Base-by-base conservation (phyloP, 495 filamentous ascomycete species). In the Talaromyces ruber region DNA sequence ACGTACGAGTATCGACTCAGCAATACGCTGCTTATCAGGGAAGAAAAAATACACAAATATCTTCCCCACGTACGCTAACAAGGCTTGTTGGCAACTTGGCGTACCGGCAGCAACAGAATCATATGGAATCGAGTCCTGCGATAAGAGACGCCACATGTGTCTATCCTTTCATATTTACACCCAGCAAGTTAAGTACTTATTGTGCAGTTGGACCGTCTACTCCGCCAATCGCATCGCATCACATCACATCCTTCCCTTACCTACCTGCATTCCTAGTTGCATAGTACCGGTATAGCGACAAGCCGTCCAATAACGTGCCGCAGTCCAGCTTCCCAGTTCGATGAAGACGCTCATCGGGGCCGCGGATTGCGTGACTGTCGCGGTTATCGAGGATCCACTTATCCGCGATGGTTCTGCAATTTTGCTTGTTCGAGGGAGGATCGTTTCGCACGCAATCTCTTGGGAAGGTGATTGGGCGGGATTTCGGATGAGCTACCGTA, bases 21-120 rank as follows among this genome's bases (percentile, higher is more conserved):
- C 16, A n/a, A 39, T 39, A 39, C 39, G n/a, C 0, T 4, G 18
- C 51, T 54, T 54, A 54, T 54, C 51, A 54, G 51, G 28, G 24
- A 54, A 28, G 16, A n/a, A 16, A 26, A 26, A 1, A 29, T 29
- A 16, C 14, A 53, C 51, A 54, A 54, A 54, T n/a, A n/a, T n/a
- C n/a, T n/a, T n/a, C 51, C 51, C 51, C 51, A 54, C 51, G 28
- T 54, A 54, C 51, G 51, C 51, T 54, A 54, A 54, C 26, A 11
- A 54, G 26, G 22, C 21, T 28, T 14, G 51, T 28, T 28, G 22
- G 26, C 51, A 54, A 52, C 18, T 2, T 14, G 43, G n/a, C 14
- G 39, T n/a, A n/a, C 39, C 39, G 21, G 39, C 39, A 45, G 51
- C 1, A 14, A 54, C 6, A 54, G 51, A 54, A 54, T 54, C 43